Conservation (phyloP, 352 stramenopile species). For the Phytopythium sindhum region DNA sequence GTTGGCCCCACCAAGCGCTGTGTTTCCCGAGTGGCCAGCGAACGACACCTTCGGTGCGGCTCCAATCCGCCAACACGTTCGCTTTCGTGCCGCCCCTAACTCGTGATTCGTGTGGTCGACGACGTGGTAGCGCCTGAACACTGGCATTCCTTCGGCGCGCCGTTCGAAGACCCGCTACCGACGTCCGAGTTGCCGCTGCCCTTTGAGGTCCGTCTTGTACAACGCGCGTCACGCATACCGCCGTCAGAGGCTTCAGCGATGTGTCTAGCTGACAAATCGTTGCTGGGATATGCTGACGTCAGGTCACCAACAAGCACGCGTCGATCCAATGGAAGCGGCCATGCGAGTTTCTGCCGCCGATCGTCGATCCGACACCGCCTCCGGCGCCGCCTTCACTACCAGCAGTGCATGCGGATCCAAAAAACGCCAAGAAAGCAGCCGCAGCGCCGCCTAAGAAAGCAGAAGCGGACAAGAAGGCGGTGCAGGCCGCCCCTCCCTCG, state of each 20-base stretch:
- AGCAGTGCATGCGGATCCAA: conserved; percentile 22
- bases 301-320: neutral
- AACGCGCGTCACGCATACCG: neutral
- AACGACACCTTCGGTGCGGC: conserved; percentile 16
- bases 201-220: conserved; percentile 12
- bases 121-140: conserved; percentile 31
- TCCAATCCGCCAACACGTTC: neutral
- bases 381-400: conserved; percentile 10
- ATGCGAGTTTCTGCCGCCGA: conserved; percentile 47
- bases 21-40: conserved; percentile 68
- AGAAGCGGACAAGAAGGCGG: conserved; percentile 23
- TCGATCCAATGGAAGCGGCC: conserved; percentile 62
- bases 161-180: conserved; percentile 42
- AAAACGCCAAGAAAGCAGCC: conserved; percentile 29
- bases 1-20: conserved; percentile 19
- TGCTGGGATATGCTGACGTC: neutral
- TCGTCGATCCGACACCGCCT: conserved; percentile 27
- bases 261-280: neutral
- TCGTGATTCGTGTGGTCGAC: neutral
- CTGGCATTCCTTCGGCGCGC: conserved; percentile 39
- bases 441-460: conserved; percentile 36
- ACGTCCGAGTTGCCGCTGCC: conserved; percentile 24
- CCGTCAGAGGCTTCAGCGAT: neutral
- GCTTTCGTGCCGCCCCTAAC: conserved; percentile 10
- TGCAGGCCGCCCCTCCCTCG: neutral